Conservation (phyloP, 2,329 filamentous ascomycete genomes). For the Aspergillus sp. region DNA sequence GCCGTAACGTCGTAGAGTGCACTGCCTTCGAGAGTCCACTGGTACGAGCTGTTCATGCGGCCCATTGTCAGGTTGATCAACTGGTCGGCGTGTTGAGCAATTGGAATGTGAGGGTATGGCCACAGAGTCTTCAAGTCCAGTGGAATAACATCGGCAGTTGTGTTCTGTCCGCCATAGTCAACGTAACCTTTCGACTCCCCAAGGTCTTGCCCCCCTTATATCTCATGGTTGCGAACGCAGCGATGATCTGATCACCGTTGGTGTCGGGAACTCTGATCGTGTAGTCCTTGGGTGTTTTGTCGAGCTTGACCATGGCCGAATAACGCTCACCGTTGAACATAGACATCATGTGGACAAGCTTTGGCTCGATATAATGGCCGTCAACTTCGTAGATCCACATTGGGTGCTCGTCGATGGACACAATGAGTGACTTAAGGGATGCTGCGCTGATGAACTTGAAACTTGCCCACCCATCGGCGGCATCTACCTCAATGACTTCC, state of each 20-base stretch:
- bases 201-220: constrained; percentile 51
- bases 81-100: constrained; percentile 39
- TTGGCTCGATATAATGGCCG: constrained; percentile 39
- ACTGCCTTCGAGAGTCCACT: constrained; percentile 25
- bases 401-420: constrained; percentile 41
- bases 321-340: constrained; percentile 37
- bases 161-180: constrained; percentile 44
- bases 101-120: constrained; percentile 43
- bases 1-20: constrained; percentile 19
- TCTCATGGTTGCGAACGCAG: constrained; percentile 45
- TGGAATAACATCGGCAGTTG: constrained; percentile 36
- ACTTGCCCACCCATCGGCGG: constrained; percentile 45
- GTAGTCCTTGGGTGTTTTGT: constrained; percentile 33
- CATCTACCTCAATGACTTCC: constrained; percentile 41
- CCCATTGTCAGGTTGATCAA: constrained; percentile 36
- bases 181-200: constrained; percentile 45
- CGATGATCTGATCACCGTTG: constrained; percentile 50
- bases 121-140: constrained; percentile 40
- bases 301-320: constrained; percentile 38
- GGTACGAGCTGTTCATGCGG: constrained; percentile 22
- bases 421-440: constrained; percentile 46
- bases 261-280: constrained; percentile 47
- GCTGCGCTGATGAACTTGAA: constrained; percentile 53
- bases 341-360: constrained; percentile 26
- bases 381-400: constrained; percentile 43